These are phyloP conservation scores for Pichia sp. DNA, from an alignment of 1,139 yeast species.

Conservation along the genomic window DNA sequence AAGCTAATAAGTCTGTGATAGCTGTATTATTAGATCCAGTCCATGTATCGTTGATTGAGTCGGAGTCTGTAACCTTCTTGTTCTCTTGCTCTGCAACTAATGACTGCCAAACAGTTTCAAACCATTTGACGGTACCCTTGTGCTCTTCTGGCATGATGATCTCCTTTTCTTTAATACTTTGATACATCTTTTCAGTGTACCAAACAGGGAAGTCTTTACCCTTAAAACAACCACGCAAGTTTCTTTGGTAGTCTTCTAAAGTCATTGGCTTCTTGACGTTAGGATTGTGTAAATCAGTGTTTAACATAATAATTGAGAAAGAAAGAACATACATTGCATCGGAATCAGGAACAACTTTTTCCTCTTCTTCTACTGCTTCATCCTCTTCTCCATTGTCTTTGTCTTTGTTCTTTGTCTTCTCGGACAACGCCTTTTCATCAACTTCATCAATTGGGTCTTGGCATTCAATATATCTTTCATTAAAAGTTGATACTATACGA, in stretches of 20 bases:
- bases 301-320: constrained; percentile 71
- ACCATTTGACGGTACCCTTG: constrained; percentile 77
- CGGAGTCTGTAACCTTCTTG: constrained; percentile 24
- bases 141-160: constrained; percentile 98
- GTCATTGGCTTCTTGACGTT: constrained; percentile 85
- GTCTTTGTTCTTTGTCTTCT: constrained; percentile 10
- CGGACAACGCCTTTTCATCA: constrained; percentile 12
- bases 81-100: constrained; percentile 53
- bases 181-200: constrained; percentile 77
- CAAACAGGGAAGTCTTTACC: constrained; percentile 78
- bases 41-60: constrained; percentile 23
- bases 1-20: constrained; percentile 37
- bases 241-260: constrained; percentile 71
- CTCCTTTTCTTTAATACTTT: constrained; percentile 78
- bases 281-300: constrained; percentile 76
- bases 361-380: constrained; percentile 23
- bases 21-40: constrained; percentile 26
- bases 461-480: constrained; percentile 67
- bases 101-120: constrained; percentile 91
- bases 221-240: constrained; percentile 75
- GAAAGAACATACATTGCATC: constrained; percentile 72
- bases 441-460: constrained; percentile 34
- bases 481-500: constrained; percentile 81
- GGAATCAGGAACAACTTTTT: constrained; percentile 57
- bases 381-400: constrained; percentile 17